Conservation (phyloP, 306 rosid genomes). For the Cucumis sativus region Cucumber_9930_V3 NC_026658.2:4619001-4619500, state of each 20-base stretch:
- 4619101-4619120: slow-evolving; percentile 12
- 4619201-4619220: slow-evolving; percentile 24
- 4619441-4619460: slow-evolving; percentile 45
- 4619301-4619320: slow-evolving; percentile 11
- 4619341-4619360: slow-evolving; percentile 42
- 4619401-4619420: slow-evolving; percentile 25
- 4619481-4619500: slow-evolving; percentile 36
- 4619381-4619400: slow-evolving; percentile 36
- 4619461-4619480: slow-evolving; percentile 30
- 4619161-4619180: slow-evolving; percentile 2
- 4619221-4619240: slow-evolving; percentile 14
- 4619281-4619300: not conserved
- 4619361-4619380: slow-evolving; percentile 30
- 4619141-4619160: slow-evolving; percentile 8
- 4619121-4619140: slow-evolving; percentile 17
- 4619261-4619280: slow-evolving; percentile 18
- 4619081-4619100: slow-evolving; percentile 19
- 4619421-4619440: slow-evolving; percentile 30
- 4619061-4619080: slow-evolving; percentile 2
- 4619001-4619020: not conserved
- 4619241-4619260: slow-evolving; percentile 16
- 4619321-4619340: slow-evolving; percentile 32
- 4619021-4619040: not conserved
- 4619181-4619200: slow-evolving; percentile 17
- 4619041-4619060: not conserved